Evolutionary conservation across 306 rosid species (phyloP).

Genomic region (Trifolium repens): DNA sequence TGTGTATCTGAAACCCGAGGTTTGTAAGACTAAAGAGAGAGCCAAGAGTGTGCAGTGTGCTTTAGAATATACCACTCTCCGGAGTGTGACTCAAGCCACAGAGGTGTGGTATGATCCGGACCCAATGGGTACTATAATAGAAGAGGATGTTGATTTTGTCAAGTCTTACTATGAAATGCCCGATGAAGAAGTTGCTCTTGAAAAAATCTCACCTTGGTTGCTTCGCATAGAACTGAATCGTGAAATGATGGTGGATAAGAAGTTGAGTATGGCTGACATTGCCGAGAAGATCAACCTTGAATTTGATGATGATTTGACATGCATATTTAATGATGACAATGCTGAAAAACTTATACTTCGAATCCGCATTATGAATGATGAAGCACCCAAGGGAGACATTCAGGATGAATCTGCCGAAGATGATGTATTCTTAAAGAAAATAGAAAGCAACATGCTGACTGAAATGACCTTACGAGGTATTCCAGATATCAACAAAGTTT

Average conservation of each 20-base stretch:
- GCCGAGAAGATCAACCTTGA: constrained; percentile 97
- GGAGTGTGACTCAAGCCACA: constrained; percentile 98
- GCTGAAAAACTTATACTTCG: constrained; percentile 97
- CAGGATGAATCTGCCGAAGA: constrained; percentile 97
- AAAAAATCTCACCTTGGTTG: constrained; percentile 97
- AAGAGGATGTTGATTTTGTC: constrained; percentile 94
- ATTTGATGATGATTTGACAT: constrained; percentile 89
- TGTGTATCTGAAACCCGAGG: constrained; percentile 83
- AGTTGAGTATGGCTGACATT: constrained; percentile 98
- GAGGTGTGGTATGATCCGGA: constrained; percentile 99
- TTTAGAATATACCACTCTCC: constrained; percentile 91
- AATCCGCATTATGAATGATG: constrained; percentile 95
- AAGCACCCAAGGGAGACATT: constrained; percentile 89
- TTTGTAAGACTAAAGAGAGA: constrained; percentile 86
- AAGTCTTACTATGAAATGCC: constrained; percentile 97
- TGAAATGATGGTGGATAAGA: constrained; percentile 99
- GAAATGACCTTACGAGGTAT: constrained; percentile 98
- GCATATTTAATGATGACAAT: constrained; percentile 96
- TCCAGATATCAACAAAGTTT: constrained; percentile 91
- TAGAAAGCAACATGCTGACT: constrained; percentile 96
- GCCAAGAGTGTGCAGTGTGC: constrained; percentile 99
- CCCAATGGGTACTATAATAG: constrained; percentile 89
- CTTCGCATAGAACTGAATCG: constrained; percentile 97
- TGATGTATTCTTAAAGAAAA: constrained; percentile 93
- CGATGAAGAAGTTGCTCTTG: constrained; percentile 93